Evolutionary conservation across 2,329 filamentous ascomycete species (phyloP), one percentile per base, ranked within the genome.

Genomic region (Colletotrichum sp.): DNA sequence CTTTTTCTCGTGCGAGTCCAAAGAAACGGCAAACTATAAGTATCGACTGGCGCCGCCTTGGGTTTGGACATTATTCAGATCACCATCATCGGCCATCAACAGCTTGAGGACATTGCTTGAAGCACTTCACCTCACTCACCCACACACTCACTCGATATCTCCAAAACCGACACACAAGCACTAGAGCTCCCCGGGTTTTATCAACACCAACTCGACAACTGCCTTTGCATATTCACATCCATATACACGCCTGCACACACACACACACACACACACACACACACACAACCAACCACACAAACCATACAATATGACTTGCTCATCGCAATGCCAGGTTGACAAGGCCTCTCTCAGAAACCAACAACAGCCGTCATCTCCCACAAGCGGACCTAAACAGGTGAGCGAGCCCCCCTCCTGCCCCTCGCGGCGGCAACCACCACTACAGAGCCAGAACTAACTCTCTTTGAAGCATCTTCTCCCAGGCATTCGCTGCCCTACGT

Each of bases 401-500:
- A 76, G 70, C 22, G 30, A 43, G 32, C 30, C 39, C 34, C 52
- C 27, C 66, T 55, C 71, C 48, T 60, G 27, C 52, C 52, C 52
- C 52, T 27, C 60, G 34, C 60, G 6, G 22, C 32, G 43, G 43
- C 70, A 61, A 66, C 30, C 25, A 58, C 22, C 22, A 28, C 18
- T 12, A 52, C 34, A 39, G n/a, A 34, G 16, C 36, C 28, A 32
- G 52, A 60, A 76, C 55, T 75, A 58, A 75, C 61, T 30, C 55
- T 39, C 39, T 39, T 74, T 48, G 43, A 60, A 85, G 81, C 70
- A 72, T 74, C 75, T 85, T 81, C 85, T 89, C 75, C 86, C 89
- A 6, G 89, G 89, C 12, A 88, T 89, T 30, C 84, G 86, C 78
- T 91, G 89, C 80, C 88, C 89, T 64, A 90, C 86, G 6, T 91